Percentiles rank a stretch among this genome's conserved stretches.
Conservation (phyloP, 352 stramenopile species). For the Pythium utonaiense region DNA sequence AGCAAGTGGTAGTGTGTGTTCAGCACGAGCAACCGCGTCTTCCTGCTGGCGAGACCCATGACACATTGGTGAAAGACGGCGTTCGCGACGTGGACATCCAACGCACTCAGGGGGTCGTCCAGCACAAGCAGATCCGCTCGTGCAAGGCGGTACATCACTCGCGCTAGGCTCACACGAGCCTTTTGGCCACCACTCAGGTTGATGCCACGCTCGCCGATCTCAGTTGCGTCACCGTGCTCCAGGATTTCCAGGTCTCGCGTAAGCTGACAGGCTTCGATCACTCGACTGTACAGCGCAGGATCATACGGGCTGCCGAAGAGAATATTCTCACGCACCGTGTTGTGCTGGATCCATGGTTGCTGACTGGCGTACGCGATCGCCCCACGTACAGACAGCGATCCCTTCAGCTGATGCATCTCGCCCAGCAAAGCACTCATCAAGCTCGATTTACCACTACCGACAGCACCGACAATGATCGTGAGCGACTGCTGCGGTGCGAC, state of each 20-base stretch:
- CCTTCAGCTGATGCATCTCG: constrained; percentile 30
- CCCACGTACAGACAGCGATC: constrained; percentile 1
- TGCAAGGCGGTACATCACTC: constrained; percentile 84
- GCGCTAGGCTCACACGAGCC: constrained; percentile 72
- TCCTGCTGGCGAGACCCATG: constrained; percentile 38
- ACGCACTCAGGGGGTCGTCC: constrained; percentile 92
- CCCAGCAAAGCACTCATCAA: constrained; percentile 41
- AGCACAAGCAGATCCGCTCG: constrained; percentile 90
- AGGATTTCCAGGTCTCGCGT: constrained; percentile 81
- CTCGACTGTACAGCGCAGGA: constrained; percentile 31
- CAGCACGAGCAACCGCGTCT: constrained; percentile 89
- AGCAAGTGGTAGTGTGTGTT: constrained; percentile 92
- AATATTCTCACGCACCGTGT: constrained; percentile 52
- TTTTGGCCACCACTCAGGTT: constrained; percentile 94
- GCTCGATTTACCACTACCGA: constrained; percentile 60
- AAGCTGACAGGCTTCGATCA: constrained; percentile 77
- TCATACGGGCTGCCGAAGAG: constrained; percentile 41
- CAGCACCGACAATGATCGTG: constrained; percentile 48
- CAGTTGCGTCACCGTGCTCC: constrained; percentile 84
- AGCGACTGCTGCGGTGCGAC: constrained; percentile 41
- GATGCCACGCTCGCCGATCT: constrained; percentile 95
- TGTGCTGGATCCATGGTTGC: constrained; percentile 51
- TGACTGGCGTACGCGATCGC: constrained; percentile 35
- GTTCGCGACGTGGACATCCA: constrained; percentile 94
- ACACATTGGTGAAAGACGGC: constrained; percentile 92